Conservation (phyloP, 1,284 basidiomycete species). For the Prillingera fragicola region DNA sequence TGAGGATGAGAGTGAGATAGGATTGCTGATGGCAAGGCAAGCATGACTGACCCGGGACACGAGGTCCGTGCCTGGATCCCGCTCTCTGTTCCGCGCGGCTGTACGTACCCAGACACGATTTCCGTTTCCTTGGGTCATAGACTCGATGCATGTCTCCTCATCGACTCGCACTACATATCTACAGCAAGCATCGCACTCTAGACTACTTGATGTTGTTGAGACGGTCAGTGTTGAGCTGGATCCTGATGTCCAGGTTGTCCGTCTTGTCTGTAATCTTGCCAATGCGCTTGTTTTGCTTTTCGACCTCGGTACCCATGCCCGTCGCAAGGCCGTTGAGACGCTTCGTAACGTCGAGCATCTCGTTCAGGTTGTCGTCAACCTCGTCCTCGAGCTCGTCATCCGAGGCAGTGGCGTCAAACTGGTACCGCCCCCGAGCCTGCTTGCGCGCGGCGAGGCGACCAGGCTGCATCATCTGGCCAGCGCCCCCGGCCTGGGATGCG, state of each 20-base stretch:
- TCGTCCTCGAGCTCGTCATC: constrained; percentile 81
- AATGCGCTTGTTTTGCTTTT: constrained; percentile 44
- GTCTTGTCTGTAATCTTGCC: constrained; percentile 48
- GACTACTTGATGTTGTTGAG: constrained; percentile 43
- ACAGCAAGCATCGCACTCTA: no score
- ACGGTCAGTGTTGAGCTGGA: constrained; percentile 46
- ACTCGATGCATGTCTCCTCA: no score
- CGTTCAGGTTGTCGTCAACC: constrained; percentile 84
- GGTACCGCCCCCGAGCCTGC: no score
- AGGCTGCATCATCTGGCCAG: neutral
- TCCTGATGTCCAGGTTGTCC: constrained; percentile 46
- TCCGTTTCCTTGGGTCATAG: no score
- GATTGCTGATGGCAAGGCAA: neutral
- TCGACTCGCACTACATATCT: no score
- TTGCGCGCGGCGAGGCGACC: constrained; percentile 12
- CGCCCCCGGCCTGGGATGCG: neutral
- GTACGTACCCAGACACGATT: no score
- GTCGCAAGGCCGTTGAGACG: constrained; percentile 76
- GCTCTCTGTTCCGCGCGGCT: no score
- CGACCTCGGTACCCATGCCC: constrained; percentile 53
- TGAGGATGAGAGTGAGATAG: neutral
- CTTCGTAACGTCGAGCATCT: constrained; percentile 74
- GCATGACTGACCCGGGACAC: neutral
- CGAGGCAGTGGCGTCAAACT: constrained; percentile 91
- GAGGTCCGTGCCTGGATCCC: neutral